Evolutionary conservation across 106 monocot species (phyloP), one percentile per base, ranked within the genome.

Genomic region (Dendrobium catenatum): DNA sequence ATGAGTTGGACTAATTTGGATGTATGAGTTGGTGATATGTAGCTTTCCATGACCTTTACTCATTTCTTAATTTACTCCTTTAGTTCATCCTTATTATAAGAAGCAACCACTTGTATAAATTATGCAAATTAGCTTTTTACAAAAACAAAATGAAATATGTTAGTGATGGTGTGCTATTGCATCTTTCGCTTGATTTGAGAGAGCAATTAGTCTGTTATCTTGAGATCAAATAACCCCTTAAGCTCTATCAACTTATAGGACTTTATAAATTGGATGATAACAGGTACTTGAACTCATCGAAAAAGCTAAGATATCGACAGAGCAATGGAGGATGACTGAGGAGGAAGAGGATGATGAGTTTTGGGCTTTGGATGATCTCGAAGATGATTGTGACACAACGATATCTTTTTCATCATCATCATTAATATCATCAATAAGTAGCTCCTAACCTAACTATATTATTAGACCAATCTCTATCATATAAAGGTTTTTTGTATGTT

Each of bases 231-330:
- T 54, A 54, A 10, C 9, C 54, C 9, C 9, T 16, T 54, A 54
- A 16, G 1, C 54, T 13, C 16, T 3, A 61, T 61, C 20, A n/a
- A 61, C 7, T n/a, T 61, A 22, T 0, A 22, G 0, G 24, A 61
- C n/a, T 6, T 61, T 4, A 61, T 61, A 19, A n/a, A 31, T 43
- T 22, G 55, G 27, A 56, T 77, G 78, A 61, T 76, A 68, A 10
- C 86, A 94, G 93, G 89, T 91, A 5, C 58, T 93, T 77, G 84
- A 93, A 59, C 82, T 93, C 26, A 55, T 89, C 9, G 85, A 85
- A 80, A 77, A 78, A 5, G 81, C 79, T 41, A 87, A 91, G 86
- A 81, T 91, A 33, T 79, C 75, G 13, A 68, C 72, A 2, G 91
- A 86, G 17, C 72, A 37, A 22, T 93, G 93, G 93, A 80, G 80